A percentile compares a stretch with the other conserved stretches of the same genome.
These are phyloP conservation scores for Dryadomyces sulphureus DNA, from an alignment of 2,329 filamentous ascomycete species.

Conservation along the genomic window DNA sequence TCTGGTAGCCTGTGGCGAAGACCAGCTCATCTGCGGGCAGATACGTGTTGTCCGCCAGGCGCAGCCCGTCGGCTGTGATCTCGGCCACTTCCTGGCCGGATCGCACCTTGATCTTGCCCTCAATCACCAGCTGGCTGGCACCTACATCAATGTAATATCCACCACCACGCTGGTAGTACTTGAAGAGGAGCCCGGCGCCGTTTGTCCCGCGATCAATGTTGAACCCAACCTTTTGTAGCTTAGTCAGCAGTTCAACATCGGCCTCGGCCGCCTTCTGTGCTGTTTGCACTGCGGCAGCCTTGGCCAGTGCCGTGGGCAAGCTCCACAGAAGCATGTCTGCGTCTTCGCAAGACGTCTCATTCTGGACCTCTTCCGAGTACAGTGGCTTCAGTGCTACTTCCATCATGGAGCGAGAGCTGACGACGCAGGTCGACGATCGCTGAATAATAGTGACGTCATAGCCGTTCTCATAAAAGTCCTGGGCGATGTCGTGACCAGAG, in stretches of 20 bases:
- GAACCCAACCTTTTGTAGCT: slow-evolving; percentile 41
- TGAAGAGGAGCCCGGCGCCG: slow-evolving; percentile 36
- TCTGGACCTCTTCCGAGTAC: slow-evolving; percentile 23
- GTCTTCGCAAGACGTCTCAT: slow-evolving; percentile 30
- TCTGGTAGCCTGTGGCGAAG: slow-evolving; percentile 43
- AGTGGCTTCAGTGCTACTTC: slow-evolving; percentile 29
- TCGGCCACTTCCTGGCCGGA: slow-evolving; percentile 32
- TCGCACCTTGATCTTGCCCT: slow-evolving; percentile 40
- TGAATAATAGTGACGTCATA: slow-evolving; percentile 47
- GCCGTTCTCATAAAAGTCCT: slow-evolving; percentile 42
- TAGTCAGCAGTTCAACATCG: slow-evolving; percentile 26
- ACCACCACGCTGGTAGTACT: slow-evolving; percentile 46
- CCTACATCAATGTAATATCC: slow-evolving; percentile 47
- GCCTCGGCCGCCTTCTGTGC: slow-evolving; percentile 21
- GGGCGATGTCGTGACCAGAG: slow-evolving; percentile 43
- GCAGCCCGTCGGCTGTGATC: slow-evolving; percentile 25
- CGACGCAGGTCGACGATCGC: slow-evolving; percentile 39
- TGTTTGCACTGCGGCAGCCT: slow-evolving; percentile 29
- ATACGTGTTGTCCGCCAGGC: slow-evolving; percentile 31
- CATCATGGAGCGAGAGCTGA: slow-evolving; percentile 29
- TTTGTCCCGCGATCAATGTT: slow-evolving; percentile 40
- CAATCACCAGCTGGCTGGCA: slow-evolving; percentile 34
- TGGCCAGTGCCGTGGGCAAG: slow-evolving; percentile 33
- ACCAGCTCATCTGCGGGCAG: slow-evolving; percentile 42
- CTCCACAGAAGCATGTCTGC: slow-evolving; percentile 38